Evolutionary conservation across 2,329 filamentous ascomycete species (phyloP).

Genomic region (Scedosporium aurantiacum): DNA sequence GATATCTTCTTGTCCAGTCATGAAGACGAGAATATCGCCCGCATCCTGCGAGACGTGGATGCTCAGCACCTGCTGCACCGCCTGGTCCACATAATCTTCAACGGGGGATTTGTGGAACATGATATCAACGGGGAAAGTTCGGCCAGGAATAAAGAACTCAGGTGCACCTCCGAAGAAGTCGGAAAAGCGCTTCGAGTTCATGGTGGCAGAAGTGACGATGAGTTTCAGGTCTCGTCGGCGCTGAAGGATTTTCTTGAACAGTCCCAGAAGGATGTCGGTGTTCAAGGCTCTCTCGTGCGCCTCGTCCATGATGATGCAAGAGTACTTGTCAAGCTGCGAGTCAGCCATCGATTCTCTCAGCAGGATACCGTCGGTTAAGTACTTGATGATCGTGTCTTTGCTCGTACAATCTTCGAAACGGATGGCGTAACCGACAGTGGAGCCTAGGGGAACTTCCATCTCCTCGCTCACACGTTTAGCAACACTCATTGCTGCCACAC

Average conservation of each 20-base stretch:
- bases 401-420: constrained; percentile 98
- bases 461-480: constrained; percentile 97
- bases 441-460: constrained; percentile 88
- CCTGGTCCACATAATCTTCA: constrained; percentile 94
- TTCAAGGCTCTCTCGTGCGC: constrained; percentile 94
- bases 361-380: constrained; percentile 96
- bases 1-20: constrained; percentile 98
- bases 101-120: constrained; percentile 92
- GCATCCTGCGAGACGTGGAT: constrained; percentile 92
- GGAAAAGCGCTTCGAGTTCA: constrained; percentile 95
- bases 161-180: constrained; percentile 94
- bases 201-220: constrained; percentile 95
- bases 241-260: constrained; percentile 94
- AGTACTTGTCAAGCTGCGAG: constrained; percentile 87
- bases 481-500: constrained; percentile 97
- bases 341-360: constrained; percentile 89
- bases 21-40: constrained; percentile 95
- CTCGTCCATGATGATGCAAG: constrained; percentile 99
- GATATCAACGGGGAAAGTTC: constrained; percentile 94
- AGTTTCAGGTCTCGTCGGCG: constrained; percentile 84
- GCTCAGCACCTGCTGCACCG: constrained; percentile 87
- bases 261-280: constrained; percentile 91
- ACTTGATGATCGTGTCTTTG: constrained; percentile 91
- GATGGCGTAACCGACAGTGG: constrained; percentile 88
- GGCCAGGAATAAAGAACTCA: constrained; percentile 89